phyloP scores from a whole-genome alignment of 768 basidiomycete genomes.

The Trametes gibbosa region DNA sequence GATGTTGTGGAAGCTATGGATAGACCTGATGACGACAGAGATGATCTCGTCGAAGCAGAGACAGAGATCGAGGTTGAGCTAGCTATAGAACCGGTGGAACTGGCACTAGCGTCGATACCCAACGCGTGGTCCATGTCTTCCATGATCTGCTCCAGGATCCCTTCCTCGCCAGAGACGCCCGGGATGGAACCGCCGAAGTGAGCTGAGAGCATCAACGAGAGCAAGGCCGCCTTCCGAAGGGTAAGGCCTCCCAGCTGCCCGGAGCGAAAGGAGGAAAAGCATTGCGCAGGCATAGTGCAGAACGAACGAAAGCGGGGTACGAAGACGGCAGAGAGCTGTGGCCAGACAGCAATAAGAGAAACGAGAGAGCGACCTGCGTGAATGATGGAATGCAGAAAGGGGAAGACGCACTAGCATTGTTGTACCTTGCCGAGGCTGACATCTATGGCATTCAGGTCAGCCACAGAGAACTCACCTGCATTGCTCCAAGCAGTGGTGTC shows the following conservation, averaged over 20 bases:
- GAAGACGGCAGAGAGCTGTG: background rate
- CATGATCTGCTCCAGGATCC: background rate
- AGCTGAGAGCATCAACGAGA: background rate
- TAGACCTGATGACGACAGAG: background rate
- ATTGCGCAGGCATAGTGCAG: background rate
- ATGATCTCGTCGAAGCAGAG: background rate
- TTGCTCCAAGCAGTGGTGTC: too few relatives aligned
- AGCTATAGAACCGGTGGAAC: background rate
- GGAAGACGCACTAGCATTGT: background rate
- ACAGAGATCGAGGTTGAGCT: background rate
- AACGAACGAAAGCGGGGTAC: background rate
- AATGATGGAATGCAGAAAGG: background rate
- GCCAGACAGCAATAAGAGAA: constrained; percentile 2
- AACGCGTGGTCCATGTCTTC: constrained; percentile 1
- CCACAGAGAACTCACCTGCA: too few relatives aligned
- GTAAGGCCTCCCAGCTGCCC: background rate
- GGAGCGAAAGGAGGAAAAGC: background rate
- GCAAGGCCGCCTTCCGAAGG: constrained; percentile 8
- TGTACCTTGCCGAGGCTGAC: background rate
- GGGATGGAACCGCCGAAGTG: background rate
- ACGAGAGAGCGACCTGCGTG: background rate
- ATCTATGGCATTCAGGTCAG: background rate
- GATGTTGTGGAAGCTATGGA: background rate
- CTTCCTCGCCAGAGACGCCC: background rate
- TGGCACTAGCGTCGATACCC: background rate